A percentile compares a stretch with the other conserved stretches of the same genome.
phyloP scores from a whole-genome alignment of 2,329 filamentous ascomycete species.

The Boeremia lycopersici region DNA sequence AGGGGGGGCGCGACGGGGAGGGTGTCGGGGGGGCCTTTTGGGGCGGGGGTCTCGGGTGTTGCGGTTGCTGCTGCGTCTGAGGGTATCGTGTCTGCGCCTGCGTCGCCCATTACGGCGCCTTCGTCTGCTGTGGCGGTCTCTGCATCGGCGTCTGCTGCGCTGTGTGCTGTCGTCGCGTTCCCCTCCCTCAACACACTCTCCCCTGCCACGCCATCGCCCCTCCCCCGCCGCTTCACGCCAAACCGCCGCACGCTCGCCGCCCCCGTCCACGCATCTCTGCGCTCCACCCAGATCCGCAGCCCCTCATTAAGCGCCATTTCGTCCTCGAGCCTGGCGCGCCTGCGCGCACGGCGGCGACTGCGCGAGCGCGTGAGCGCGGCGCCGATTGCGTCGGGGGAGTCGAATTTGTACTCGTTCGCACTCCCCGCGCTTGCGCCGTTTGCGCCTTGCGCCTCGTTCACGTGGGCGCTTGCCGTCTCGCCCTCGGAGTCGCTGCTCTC shows the following conservation, averaged over 20 bases:
- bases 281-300: constrained; percentile 75
- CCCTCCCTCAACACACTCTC: too few relatives aligned
- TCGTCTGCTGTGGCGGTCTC: too few relatives aligned
- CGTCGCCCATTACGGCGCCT: too few relatives aligned
- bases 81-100: background rate
- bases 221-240: constrained; percentile 2
- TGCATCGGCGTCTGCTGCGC: background rate
- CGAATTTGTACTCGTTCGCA: constrained; percentile 49
- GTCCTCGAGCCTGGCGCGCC: constrained; percentile 44
- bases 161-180: too few relatives aligned
- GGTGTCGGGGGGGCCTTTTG: constrained; percentile 47
- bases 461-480: constrained; percentile 16
- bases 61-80: too few relatives aligned
- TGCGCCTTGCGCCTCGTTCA: background rate
- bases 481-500: constrained; percentile 28
- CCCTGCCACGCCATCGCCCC: too few relatives aligned
- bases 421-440: constrained; percentile 29
- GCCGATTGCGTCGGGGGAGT: constrained; percentile 53
- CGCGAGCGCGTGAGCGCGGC: constrained; percentile 41
- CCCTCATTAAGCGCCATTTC: constrained; percentile 76
- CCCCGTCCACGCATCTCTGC: constrained; percentile 85
- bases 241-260: constrained; percentile 60
- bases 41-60: background rate
- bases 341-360: constrained; percentile 45
- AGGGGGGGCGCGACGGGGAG: constrained; percentile 77